These are phyloP conservation scores for Phyllosticta citribraziliensis DNA, from an alignment of 2,329 filamentous ascomycete genomes.

Conservation along the genomic window DNA sequence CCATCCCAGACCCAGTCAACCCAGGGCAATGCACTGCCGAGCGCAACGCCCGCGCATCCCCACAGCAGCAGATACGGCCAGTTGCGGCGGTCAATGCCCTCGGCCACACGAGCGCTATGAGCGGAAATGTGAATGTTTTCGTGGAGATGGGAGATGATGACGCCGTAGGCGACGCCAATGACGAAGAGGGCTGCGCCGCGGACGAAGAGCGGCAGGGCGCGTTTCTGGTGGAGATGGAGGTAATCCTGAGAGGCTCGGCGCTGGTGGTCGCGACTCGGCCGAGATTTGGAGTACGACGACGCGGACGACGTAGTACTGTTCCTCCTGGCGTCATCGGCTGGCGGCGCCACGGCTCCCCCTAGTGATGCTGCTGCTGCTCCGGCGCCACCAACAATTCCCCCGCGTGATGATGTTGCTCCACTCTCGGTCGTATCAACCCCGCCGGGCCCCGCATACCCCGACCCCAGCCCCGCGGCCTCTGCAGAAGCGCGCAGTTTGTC, in stretches of 20 bases:
- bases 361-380: not conserved
- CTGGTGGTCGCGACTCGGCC: not conserved
- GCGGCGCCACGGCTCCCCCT: not conserved
- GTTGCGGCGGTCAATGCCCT: constrained; percentile 42
- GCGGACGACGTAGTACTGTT: not conserved
- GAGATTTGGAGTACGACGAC: not conserved
- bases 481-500: constrained; percentile 18
- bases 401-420: not conserved
- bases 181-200: constrained; percentile 53
- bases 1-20: constrained; percentile 66
- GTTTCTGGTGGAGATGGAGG: not conserved
- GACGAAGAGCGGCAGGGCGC: not conserved
- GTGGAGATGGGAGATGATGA: constrained; percentile 71
- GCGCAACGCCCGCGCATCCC: constrained; percentile 66
- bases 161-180: constrained; percentile 74
- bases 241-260: not conserved
- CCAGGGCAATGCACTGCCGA: constrained; percentile 76
- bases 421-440: not conserved
- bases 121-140: constrained; percentile 53
- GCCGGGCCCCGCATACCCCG: not conserved
- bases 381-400: not conserved
- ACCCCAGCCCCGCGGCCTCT: constrained; percentile 10
- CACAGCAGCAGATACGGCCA: constrained; percentile 69
- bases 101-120: constrained; percentile 43
- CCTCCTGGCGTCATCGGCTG: not conserved